phyloP scores from a whole-genome alignment of 1,139 yeast species.

The Yamadazyma atlantica region DNA sequence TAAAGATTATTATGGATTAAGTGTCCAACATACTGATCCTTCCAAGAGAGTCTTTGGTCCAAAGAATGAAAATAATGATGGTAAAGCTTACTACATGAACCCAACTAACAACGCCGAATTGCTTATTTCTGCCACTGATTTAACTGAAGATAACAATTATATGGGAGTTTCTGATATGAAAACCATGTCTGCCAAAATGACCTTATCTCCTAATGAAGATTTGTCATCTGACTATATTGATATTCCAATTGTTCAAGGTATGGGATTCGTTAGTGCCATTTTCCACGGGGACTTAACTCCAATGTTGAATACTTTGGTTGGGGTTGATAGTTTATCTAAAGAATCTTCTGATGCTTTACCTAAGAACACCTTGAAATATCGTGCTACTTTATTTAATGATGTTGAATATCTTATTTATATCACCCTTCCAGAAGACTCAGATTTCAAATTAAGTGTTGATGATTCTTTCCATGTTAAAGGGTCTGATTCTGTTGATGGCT shows the following conservation, averaged over 20 bases:
- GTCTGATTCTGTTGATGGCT: slow-evolving; percentile 48
- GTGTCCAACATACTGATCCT: slow-evolving; percentile 62
- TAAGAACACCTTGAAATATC: slow-evolving; percentile 60
- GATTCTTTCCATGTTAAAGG: slow-evolving; percentile 43
- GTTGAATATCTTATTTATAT: slow-evolving; percentile 61
- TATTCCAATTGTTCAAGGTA: slow-evolving; percentile 61
- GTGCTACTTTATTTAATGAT: slow-evolving; percentile 51
- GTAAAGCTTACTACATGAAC: slow-evolving; percentile 47
- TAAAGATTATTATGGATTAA: slow-evolving; percentile 54
- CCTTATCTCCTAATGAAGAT: slow-evolving; percentile 33
- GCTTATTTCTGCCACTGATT: slow-evolving; percentile 55
- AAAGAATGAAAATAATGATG: slow-evolving; percentile 28
- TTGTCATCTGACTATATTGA: slow-evolving; percentile 31
- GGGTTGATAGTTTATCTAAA: slow-evolving; percentile 47
- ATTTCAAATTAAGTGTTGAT: slow-evolving; percentile 36
- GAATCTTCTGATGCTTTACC: slow-evolving; percentile 42
- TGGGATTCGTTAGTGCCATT: slow-evolving; percentile 73
- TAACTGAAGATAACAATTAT: slow-evolving; percentile 31
- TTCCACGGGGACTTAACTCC: slow-evolving; percentile 60
- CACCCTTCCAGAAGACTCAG: slow-evolving; percentile 37
- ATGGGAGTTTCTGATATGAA: slow-evolving; percentile 51
- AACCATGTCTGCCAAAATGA: slow-evolving; percentile 55
- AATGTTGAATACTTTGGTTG: slow-evolving; percentile 51
- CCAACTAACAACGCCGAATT: slow-evolving; percentile 55
- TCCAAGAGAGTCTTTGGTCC: slow-evolving; percentile 68